phyloP scores from a whole-genome alignment of 2,329 filamentous ascomycete genomes.

The Mariannaea sp. region DNA sequence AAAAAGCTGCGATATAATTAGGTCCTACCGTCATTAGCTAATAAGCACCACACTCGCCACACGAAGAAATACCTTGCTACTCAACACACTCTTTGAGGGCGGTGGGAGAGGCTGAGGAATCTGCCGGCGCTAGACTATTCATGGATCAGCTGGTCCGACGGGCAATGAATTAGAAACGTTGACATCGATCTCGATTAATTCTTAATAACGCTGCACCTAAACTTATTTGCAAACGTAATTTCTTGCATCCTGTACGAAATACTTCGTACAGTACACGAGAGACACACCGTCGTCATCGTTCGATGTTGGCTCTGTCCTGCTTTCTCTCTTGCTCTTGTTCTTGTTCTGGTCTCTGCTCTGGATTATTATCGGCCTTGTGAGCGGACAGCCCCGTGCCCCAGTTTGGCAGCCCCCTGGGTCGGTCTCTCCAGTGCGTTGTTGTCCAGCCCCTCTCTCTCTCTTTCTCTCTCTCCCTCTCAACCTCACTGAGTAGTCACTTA shows the following conservation, averaged over 20 bases:
- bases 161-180: constrained; percentile 5
- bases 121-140: constrained; percentile 34
- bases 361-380: constrained; percentile 7
- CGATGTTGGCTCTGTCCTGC: not conserved
- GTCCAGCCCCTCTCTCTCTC: constrained; percentile 12
- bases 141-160: constrained; percentile 22
- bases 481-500: too few relatives aligned
- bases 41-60: constrained; percentile 15
- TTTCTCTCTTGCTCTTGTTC: not conserved
- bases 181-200: constrained; percentile 2
- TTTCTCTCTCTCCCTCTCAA: constrained; percentile 5
- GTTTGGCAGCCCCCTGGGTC: constrained; percentile 9
- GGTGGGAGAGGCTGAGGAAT: constrained; percentile 26
- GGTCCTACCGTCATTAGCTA: too few relatives aligned
- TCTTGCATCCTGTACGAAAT: not conserved
- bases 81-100: constrained; percentile 14
- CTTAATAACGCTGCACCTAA: constrained; percentile 1
- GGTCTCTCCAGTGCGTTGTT: constrained; percentile 11
- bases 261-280: not conserved
- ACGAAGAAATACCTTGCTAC: not conserved
- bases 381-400: constrained; percentile 10
- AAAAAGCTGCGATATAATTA: too few relatives aligned
- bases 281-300: constrained; percentile 10
- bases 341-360: not conserved
- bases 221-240: not conserved